Conservation (phyloP, 176 grass and related monocot species). For the Puya raimondii region DNA sequence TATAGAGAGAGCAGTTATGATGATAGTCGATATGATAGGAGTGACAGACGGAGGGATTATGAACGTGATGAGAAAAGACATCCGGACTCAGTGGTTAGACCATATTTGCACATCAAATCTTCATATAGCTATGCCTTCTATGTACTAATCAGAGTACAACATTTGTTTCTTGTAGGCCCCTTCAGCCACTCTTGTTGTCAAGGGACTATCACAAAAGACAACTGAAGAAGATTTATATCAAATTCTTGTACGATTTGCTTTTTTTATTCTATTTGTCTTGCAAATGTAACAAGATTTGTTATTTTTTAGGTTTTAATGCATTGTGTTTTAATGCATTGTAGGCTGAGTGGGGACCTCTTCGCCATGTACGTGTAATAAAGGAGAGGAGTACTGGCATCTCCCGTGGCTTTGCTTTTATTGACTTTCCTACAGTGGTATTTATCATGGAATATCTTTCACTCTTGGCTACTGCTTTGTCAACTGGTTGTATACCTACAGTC, state of each 20-base stretch:
- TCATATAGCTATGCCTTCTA: neutral
- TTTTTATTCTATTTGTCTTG: slow-evolving; percentile 18
- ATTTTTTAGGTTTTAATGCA: slow-evolving; percentile 43
- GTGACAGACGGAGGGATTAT: slow-evolving; percentile 51
- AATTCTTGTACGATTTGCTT: slow-evolving; percentile 74
- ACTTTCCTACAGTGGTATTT: slow-evolving; percentile 88
- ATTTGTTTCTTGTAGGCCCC: slow-evolving; percentile 47
- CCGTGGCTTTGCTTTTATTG: slow-evolving; percentile 96
- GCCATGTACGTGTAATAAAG: slow-evolving; percentile 90
- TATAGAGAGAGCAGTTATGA: slow-evolving; percentile 65
- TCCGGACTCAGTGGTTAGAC: slow-evolving; percentile 57
- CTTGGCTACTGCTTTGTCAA: slow-evolving; percentile 11
- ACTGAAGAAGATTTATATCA: slow-evolving; percentile 92
- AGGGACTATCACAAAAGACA: slow-evolving; percentile 71
- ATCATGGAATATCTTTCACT: slow-evolving; percentile 19
- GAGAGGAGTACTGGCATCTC: slow-evolving; percentile 80
- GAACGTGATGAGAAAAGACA: slow-evolving; percentile 66
- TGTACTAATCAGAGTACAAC: neutral
- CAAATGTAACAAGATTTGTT: neutral
- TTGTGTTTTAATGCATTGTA: slow-evolving; percentile 44
- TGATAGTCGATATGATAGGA: slow-evolving; percentile 67
- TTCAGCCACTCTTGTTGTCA: slow-evolving; percentile 86
- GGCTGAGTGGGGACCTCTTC: slow-evolving; percentile 98
- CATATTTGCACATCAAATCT: slow-evolving; percentile 14
- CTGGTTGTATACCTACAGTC: slow-evolving; percentile 23